A percentile compares a stretch with the other conserved stretches of the same genome.
These are phyloP conservation scores for Tetragonia tetragonoides DNA, from an alignment of 148 eudicot species.

Conservation along the genomic window DNA sequence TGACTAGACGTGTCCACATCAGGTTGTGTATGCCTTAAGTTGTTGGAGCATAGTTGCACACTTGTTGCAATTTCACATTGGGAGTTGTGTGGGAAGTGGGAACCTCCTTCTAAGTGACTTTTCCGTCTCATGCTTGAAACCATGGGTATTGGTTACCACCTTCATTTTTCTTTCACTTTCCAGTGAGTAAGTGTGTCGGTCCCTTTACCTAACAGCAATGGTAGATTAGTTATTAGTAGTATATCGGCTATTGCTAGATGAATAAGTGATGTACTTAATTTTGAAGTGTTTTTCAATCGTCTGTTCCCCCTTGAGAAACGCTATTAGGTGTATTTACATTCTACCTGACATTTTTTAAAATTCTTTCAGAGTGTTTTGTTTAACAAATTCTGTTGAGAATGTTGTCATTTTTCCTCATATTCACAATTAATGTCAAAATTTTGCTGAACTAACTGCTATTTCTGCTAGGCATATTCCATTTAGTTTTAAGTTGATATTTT, in stretches of 20 bases:
- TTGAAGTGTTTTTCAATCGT: neutral
- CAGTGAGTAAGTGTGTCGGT: neutral
- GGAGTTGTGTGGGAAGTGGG: neutral
- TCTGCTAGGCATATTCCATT: neutral
- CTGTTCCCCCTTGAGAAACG: neutral
- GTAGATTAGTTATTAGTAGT: neutral
- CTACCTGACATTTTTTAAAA: neutral
- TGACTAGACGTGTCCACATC: neutral
- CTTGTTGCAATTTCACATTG: neutral
- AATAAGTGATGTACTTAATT: neutral
- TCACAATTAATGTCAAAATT: neutral
- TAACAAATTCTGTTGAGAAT: neutral
- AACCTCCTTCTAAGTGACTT: neutral
- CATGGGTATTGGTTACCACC: no score
- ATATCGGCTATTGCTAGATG: no score
- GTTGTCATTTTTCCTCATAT: neutral
- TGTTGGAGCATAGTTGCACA: neutral
- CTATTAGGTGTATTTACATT: neutral
- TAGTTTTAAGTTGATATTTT: conserved; percentile 3
- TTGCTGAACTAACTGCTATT: neutral
- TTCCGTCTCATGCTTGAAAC: neutral
- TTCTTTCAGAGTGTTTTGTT: neutral
- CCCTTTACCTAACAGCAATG: neutral
- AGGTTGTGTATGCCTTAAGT: neutral
- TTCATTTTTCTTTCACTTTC: no score